Evolutionary conservation across 257 asterid species (phyloP).

Genomic region (Cordia subcordata): DNA sequence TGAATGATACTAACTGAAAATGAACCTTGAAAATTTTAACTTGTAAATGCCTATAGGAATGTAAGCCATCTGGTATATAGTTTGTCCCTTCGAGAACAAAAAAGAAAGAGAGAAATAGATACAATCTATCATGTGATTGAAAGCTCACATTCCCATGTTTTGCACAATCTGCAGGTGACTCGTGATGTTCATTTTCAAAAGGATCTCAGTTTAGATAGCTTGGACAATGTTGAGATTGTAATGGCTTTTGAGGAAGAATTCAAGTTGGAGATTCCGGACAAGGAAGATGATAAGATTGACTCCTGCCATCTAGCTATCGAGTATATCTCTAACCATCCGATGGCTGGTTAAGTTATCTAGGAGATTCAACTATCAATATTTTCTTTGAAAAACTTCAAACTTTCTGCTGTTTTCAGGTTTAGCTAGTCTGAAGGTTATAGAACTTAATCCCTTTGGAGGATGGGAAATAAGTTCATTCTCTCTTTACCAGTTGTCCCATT

Average conservation of each 20-base stretch:
- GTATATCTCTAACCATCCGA: constrained; percentile 69
- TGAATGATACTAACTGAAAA: no score
- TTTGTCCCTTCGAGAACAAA: background rate
- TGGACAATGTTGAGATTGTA: constrained; percentile 83
- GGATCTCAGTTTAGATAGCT: constrained; percentile 84
- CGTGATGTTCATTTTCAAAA: constrained; percentile 77
- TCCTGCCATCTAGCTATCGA: constrained; percentile 77
- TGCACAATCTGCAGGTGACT: constrained; percentile 48
- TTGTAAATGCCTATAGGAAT: no score
- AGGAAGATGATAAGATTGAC: constrained; percentile 81
- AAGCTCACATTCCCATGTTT: constrained; percentile 7
- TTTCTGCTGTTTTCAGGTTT: no score
- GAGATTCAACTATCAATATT: background rate
- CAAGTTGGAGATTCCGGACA: constrained; percentile 81
- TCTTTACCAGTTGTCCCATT: background rate
- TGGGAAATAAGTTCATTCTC: background rate
- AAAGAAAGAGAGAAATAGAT: background rate
- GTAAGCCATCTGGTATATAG: no score
- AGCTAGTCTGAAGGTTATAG: no score
- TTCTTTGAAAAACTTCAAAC: no score
- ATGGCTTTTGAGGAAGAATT: constrained; percentile 94
- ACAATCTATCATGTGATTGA: background rate
- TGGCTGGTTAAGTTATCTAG: constrained; percentile 50
- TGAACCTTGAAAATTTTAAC: no score
- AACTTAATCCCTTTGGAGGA: background rate